These are phyloP conservation scores for Ettlia oleoabundans DNA, from an alignment of 139 green algal genomes.

Conservation along the genomic window DNA sequence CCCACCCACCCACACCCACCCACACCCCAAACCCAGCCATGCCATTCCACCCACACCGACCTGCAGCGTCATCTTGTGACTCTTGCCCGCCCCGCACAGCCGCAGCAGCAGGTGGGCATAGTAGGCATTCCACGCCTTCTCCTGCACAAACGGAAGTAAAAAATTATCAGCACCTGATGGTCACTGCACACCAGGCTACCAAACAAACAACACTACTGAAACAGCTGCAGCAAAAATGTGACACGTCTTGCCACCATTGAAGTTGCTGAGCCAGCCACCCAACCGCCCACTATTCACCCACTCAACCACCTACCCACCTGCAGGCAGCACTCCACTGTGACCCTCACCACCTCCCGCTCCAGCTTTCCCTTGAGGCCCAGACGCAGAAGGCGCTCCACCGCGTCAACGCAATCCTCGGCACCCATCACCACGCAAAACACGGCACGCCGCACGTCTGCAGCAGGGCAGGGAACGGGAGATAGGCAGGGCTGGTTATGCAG, in stretches of 20 bases:
- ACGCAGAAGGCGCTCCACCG: constrained; percentile 77
- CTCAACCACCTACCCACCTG: constrained; percentile 1
- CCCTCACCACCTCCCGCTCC: constrained; percentile 77
- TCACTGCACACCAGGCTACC: too few relatives aligned
- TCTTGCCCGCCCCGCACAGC: constrained; percentile 61
- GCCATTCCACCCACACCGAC: neutral
- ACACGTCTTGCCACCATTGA: too few relatives aligned
- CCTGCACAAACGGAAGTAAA: constrained; percentile 50
- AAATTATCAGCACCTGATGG: too few relatives aligned
- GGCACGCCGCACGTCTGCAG: constrained; percentile 51
- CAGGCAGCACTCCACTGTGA: constrained; percentile 84
- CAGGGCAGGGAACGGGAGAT: too few relatives aligned
- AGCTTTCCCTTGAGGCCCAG: constrained; percentile 84
- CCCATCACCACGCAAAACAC: constrained; percentile 87
- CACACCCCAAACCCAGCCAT: neutral
- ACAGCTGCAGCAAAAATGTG: too few relatives aligned
- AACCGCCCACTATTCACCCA: neutral
- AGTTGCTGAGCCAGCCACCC: too few relatives aligned
- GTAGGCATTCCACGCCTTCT: constrained; percentile 80
- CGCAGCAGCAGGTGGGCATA: constrained; percentile 71
- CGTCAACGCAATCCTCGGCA: constrained; percentile 75
- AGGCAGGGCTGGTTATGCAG: too few relatives aligned
- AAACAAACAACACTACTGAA: too few relatives aligned
- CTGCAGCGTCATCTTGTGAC: constrained; percentile 73
- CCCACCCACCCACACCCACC: neutral